These are phyloP conservation scores for Mycena galericulata DNA, from an alignment of 768 basidiomycete species.

Conservation along the genomic window DNA sequence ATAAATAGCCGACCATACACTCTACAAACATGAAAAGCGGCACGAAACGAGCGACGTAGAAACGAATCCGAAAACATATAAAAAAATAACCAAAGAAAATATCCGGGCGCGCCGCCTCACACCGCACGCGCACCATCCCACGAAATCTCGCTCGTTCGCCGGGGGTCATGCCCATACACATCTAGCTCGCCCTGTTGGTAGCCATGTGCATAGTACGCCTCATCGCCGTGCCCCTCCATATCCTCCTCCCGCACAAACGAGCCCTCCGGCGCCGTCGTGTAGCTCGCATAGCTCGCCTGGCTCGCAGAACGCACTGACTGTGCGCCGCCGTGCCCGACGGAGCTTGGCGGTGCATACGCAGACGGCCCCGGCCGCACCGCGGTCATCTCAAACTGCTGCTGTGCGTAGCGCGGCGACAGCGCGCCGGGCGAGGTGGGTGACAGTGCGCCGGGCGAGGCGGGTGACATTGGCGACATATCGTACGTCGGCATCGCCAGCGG, in stretches of 20 bases:
- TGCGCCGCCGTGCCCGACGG: conserved; percentile 26
- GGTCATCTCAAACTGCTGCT: conserved; percentile 36
- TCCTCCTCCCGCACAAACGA: conserved; percentile 39
- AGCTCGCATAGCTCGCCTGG: conserved; percentile 53
- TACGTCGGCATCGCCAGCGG: conserved; percentile 37
- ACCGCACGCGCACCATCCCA: conserved; percentile 58
- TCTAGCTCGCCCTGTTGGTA: conserved; percentile 42
- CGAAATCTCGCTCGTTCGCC: conserved; percentile 44
- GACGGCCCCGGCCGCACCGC: conserved; percentile 19
- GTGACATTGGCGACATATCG: conserved; percentile 23
- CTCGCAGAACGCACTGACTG: conserved; percentile 49
- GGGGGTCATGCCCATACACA: conserved; percentile 43
- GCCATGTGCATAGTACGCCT: conserved; percentile 29
- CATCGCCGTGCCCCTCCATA: conserved; percentile 14
- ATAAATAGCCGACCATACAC: conserved; percentile 35
- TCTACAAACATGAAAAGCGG: conserved; percentile 40
- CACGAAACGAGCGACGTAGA: conserved; percentile 24
- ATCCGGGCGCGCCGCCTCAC: conserved; percentile 47
- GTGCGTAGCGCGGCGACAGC: conserved; percentile 11
- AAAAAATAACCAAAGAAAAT: conserved; percentile 32
- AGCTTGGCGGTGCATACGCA: conserved; percentile 36
- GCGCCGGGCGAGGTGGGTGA: conserved; percentile 7
- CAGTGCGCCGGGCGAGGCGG: background rate
- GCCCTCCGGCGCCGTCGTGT: conserved; percentile 58
- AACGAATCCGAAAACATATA: background rate